Base-by-base conservation (phyloP, 2,329 filamentous ascomycete species). In the Trichoderma sp. region DNA sequence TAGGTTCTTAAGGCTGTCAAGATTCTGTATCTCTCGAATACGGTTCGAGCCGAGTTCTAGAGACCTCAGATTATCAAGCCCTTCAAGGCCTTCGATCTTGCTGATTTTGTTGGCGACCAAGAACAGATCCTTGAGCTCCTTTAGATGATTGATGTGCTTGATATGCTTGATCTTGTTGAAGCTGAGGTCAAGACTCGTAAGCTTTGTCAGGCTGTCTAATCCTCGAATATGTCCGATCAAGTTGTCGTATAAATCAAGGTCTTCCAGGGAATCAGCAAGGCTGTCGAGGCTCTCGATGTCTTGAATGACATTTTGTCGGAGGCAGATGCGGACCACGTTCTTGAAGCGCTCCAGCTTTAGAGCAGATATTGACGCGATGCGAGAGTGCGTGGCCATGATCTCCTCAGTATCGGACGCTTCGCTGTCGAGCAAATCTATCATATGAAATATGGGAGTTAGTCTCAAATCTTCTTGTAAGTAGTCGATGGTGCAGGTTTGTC, bases 91-190 rank as follows among this genome's bases (percentile, higher is more conserved):
- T 76, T 98, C 95, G 75, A 99, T 97, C 67, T 85, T 89, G 73
- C 87, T 86, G 77, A 99, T 97, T 79, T 96, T 96, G 81, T 99
- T 98, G 77, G 97, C 93, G 60, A 98, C 93, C 74, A 99, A 92
- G 79, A 91, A 99, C 3, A 99, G 79, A 73, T 98, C 93, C 71
- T 86, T 91, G 68, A 98, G 86, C 66, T 93, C 86, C 26, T 83
- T 90, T 69, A 99, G 83, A 75, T 95, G 91, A 69, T 86, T 86
- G 72, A 98, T 83, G 75, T 95, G 89, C 81, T 97, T 97, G 83
- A 99, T 97, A 81, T 97, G 94, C 79, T 97, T 97, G 83, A 99
- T 95, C 84, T 98, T 98, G 84, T 99, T 99, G 87, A 97, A 99
- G 79, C 92, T 96, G 63, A 99, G 85, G 78, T 99, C 96, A 66